Conservation (phyloP, 805 yeast genomes). For the Candida sakaeoensis region DNA sequence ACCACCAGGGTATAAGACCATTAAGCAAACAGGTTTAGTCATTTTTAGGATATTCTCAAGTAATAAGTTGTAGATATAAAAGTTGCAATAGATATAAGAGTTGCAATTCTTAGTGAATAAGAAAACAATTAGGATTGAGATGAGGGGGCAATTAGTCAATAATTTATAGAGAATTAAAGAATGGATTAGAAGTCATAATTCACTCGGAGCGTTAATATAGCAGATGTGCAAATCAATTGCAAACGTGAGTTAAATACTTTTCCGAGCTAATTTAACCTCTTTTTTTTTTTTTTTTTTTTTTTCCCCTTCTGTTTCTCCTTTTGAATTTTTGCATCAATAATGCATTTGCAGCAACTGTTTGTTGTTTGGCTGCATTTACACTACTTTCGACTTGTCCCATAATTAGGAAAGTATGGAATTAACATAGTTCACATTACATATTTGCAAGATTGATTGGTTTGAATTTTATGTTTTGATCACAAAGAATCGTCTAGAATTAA, state of each 20-base stretch:
- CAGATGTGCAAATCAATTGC: not conserved
- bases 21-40: conserved; percentile 41
- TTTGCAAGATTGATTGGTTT: too few species aligned
- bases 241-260: not conserved
- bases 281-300: too few species aligned
- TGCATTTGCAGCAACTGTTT: not conserved
- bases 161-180: too few species aligned
- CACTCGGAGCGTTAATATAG: not conserved
- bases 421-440: too few species aligned
- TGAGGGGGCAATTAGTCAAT: too few species aligned
- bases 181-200: not conserved
- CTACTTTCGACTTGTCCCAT: not conserved
- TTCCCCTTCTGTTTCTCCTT: too few species aligned
- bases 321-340: not conserved
- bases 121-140: not conserved
- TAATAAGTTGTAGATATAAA: not conserved
- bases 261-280: not conserved
- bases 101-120: not conserved
- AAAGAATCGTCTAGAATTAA: too few species aligned
- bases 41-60: conserved; percentile 8
- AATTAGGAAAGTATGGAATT: not conserved
- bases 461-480: too few species aligned
- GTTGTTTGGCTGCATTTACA: not conserved
- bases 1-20: conserved; percentile 58
- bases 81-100: too few species aligned